Percentiles rank a stretch among this genome's conserved stretches.
phyloP scores from a whole-genome alignment of 768 basidiomycete species.

The Aureoboletus auriporus region DNA sequence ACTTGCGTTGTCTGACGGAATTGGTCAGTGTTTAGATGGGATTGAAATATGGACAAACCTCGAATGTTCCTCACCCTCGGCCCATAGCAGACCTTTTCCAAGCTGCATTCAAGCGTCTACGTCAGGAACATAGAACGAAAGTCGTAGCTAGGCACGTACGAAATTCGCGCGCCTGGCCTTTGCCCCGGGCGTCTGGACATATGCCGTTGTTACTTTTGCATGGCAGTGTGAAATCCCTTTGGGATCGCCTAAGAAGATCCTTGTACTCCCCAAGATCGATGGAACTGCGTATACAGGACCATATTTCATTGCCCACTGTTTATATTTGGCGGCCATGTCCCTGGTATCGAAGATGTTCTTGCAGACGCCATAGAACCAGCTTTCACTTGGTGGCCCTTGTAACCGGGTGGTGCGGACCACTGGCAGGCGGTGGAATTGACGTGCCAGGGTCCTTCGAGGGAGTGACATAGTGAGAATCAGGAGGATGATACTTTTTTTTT shows the following conservation, averaged over 20 bases:
- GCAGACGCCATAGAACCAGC: constrained; percentile 17
- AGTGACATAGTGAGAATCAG: too few relatives aligned
- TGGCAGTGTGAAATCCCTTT: constrained; percentile 27
- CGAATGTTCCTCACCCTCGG: constrained; percentile 42
- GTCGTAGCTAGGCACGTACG: too few relatives aligned
- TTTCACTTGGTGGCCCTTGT: constrained; percentile 15
- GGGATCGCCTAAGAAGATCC: constrained; percentile 34
- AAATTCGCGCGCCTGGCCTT: too few relatives aligned
- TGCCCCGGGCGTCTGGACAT: constrained; percentile 20
- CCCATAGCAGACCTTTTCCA: constrained; percentile 29
- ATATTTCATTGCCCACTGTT: constrained; percentile 20
- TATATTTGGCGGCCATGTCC: constrained; percentile 11
- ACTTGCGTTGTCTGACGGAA: constrained; percentile 31
- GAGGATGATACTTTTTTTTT: too few relatives aligned
- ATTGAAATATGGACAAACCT: constrained; percentile 25
- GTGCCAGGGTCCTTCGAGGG: too few relatives aligned
- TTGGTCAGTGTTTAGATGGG: too few relatives aligned
- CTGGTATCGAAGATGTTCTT: neutral
- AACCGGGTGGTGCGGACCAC: too few relatives aligned
- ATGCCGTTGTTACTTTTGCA: constrained; percentile 25
- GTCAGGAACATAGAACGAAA: too few relatives aligned
- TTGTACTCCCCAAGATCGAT: constrained; percentile 6
- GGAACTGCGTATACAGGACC: constrained; percentile 16
- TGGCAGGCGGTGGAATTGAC: too few relatives aligned
- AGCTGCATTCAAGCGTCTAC: neutral